These are phyloP conservation scores for Termitomyces sp. DNA, from an alignment of 768 basidiomycete genomes.

Conservation along the genomic window DNA sequence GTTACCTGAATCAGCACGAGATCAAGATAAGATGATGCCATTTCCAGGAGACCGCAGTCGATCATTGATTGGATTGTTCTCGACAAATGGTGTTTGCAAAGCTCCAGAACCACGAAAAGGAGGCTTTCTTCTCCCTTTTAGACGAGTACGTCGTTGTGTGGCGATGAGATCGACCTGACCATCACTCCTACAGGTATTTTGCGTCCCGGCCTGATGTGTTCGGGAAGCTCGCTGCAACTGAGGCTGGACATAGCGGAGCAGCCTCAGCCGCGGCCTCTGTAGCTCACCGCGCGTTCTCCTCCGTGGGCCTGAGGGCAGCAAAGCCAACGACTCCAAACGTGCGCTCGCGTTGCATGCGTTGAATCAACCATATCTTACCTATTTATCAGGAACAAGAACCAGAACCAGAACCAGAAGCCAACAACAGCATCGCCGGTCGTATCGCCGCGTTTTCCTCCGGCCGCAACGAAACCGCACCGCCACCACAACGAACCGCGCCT, in stretches of 20 bases:
- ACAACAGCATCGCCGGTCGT: slow-evolving; percentile 39
- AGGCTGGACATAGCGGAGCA: slow-evolving; percentile 11
- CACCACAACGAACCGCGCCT: slow-evolving; percentile 7
- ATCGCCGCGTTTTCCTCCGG: slow-evolving; percentile 52
- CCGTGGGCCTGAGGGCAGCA: slow-evolving; percentile 36
- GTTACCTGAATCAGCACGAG: no score
- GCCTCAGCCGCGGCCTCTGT: slow-evolving; percentile 33
- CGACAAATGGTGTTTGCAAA: slow-evolving; percentile 64
- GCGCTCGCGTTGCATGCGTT: no score
- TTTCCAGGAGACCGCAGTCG: neutral
- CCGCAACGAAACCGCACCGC: slow-evolving; percentile 15
- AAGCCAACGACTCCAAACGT: no score
- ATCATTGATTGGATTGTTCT: neutral
- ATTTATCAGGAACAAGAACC: no score
- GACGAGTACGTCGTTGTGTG: slow-evolving; percentile 57
- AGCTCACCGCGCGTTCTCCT: slow-evolving; percentile 37
- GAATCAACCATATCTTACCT: no score
- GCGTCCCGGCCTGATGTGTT: slow-evolving; percentile 64
- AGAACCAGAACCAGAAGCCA: slow-evolving; percentile 30
- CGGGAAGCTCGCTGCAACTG: slow-evolving; percentile 21
- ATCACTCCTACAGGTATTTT: slow-evolving; percentile 50
- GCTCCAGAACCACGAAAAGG: slow-evolving; percentile 62
- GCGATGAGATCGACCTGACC: neutral
- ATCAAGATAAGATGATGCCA: no score
- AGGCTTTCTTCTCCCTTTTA: slow-evolving; percentile 74